These are phyloP conservation scores for Penicillium sclerotigenum DNA, from an alignment of 2,329 filamentous ascomycete species.

Conservation along the genomic window DNA sequence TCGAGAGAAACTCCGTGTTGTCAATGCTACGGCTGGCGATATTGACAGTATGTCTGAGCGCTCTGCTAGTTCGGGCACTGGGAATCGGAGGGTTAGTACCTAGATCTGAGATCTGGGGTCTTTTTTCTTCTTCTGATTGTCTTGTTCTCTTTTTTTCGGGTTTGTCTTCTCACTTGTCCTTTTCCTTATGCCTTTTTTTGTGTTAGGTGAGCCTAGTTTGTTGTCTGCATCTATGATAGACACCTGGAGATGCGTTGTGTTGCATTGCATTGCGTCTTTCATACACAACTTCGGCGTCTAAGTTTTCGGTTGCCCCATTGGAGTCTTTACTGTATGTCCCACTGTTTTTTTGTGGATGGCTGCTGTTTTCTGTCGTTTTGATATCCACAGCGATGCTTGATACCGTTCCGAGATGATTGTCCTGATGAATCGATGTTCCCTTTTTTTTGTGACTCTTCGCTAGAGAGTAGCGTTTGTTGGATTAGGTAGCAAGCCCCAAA, in stretches of 20 bases:
- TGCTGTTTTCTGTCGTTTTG: conserved; percentile 9
- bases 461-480: not conserved
- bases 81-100: conserved; percentile 3
- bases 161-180: conserved; percentile 9
- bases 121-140: not conserved
- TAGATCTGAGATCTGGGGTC: not conserved
- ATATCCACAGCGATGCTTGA: conserved; percentile 8
- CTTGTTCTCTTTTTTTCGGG: not conserved
- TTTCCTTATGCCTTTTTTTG: conserved; percentile 5
- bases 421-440: not conserved
- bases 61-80: conserved; percentile 22
- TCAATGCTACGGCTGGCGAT: conserved; percentile 64
- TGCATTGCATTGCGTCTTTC: not conserved
- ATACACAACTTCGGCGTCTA: not conserved
- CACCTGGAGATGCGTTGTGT: not conserved
- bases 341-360: not conserved
- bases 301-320: not conserved
- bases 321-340: not conserved
- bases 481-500: not conserved
- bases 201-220: conserved; percentile 8
- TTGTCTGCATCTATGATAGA: not conserved
- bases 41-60: conserved; percentile 32
- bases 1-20: conserved; percentile 79
- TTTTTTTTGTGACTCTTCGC: not conserved
- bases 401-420: conserved; percentile 1